phyloP scores from a whole-genome alignment of 371 early-diverging fungal species.

The Actinomortierella wolfii region DNA sequence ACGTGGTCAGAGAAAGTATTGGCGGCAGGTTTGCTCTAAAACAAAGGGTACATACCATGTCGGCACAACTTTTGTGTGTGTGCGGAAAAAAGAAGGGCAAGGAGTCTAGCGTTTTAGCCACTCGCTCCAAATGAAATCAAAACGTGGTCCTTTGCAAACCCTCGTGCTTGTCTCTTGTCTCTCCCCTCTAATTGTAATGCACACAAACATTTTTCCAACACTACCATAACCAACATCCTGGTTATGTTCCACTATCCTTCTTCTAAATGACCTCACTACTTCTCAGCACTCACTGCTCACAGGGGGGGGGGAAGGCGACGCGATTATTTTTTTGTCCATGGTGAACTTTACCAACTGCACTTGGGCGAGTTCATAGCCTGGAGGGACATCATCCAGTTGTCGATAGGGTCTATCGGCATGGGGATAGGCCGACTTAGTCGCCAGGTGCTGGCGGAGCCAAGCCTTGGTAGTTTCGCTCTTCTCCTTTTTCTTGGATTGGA shows the following conservation, averaged over 20 bases:
- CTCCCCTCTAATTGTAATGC: background rate
- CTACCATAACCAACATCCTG: too few relatives aligned
- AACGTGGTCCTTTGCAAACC: background rate
- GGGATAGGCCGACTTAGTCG: conserved; percentile 40
- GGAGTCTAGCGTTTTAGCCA: background rate
- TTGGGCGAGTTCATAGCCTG: conserved; percentile 35
- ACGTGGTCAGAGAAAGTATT: too few relatives aligned
- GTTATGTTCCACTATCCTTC: too few relatives aligned
- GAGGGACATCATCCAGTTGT: conserved; percentile 16
- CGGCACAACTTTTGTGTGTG: conserved; percentile 9
- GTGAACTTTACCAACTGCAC: conserved; percentile 24
- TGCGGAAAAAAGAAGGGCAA: background rate
- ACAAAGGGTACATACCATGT: conserved; percentile 27
- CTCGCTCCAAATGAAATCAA: background rate
- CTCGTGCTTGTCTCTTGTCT: background rate
- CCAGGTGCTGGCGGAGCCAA: conserved; percentile 27
- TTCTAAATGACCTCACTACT: too few relatives aligned
- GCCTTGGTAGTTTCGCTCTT: background rate
- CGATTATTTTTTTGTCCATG: too few relatives aligned
- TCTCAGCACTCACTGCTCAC: too few relatives aligned
- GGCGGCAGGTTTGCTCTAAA: too few relatives aligned
- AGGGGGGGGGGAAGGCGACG: too few relatives aligned
- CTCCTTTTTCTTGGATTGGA: too few relatives aligned
- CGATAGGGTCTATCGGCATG: conserved; percentile 22
- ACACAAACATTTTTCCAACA: too few relatives aligned